Evolutionary conservation across 805 yeast genomes (phyloP).

Genomic region (Wickerhamomyces canadensis): DNA sequence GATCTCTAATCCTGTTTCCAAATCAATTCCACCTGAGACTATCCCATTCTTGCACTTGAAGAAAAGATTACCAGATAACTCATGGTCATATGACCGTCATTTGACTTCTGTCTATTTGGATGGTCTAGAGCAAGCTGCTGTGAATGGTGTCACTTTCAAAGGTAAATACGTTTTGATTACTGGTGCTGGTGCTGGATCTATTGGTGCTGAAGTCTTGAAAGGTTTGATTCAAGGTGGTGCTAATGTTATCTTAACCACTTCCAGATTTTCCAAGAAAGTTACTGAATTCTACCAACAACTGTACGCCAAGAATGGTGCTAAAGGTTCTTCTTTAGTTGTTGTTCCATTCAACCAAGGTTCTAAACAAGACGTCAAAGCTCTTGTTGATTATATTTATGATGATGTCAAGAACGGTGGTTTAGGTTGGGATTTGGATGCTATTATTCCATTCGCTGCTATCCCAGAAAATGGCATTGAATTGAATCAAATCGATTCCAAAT

Average conservation of each 20-base stretch:
- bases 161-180: conserved; percentile 87
- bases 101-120: conserved; percentile 77
- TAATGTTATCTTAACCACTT: conserved; percentile 91
- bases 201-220: conserved; percentile 94
- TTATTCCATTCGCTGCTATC: conserved; percentile 97
- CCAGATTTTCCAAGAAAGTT: conserved; percentile 88
- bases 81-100: conserved; percentile 80
- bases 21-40: conserved; percentile 72
- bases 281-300: conserved; percentile 94
- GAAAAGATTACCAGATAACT: conserved; percentile 63
- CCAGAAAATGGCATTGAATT: conserved; percentile 98
- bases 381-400: conserved; percentile 80
- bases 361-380: conserved; percentile 83
- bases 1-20: conserved; percentile 68
- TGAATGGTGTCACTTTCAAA: conserved; percentile 87
- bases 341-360: conserved; percentile 99
- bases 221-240: conserved; percentile 98
- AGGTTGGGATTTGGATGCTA: conserved; percentile 96
- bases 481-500: conserved; percentile 87
- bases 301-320: conserved; percentile 89
- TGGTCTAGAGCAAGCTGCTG: conserved; percentile 89
- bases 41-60: conserved; percentile 93
- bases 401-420: conserved; percentile 82
- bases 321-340: conserved; percentile 87
- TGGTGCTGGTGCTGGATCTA: conserved; percentile 99